Conservation (phyloP, 345 rosid genomes). For the Eucalyptus curtisii region DNA sequence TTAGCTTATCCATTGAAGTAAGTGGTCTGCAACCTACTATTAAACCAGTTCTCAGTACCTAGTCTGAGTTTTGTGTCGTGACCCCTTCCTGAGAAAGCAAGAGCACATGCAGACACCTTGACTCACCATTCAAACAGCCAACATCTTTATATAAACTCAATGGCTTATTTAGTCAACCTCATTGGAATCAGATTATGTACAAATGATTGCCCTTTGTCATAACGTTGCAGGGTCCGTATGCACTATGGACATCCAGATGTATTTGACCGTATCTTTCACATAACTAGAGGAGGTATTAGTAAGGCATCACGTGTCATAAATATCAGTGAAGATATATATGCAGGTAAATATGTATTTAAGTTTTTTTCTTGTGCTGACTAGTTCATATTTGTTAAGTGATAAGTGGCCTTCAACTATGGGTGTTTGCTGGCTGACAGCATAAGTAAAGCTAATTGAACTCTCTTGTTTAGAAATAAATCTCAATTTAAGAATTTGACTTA, state of each 20-base stretch:
- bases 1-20: conserved; percentile 89
- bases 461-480: neutral
- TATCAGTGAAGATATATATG: conserved; percentile 96
- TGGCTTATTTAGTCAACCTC: neutral
- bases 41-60: neutral
- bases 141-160: neutral
- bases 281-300: conserved; percentile 97
- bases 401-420: neutral
- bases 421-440: neutral
- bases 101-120: neutral
- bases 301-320: conserved; percentile 97
- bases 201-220: neutral
- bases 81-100: neutral
- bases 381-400: neutral
- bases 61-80: neutral
- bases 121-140: neutral
- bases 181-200: neutral
- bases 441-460: neutral
- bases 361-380: neutral
- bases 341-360: conserved; percentile 31
- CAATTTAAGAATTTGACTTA: neutral
- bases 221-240: conserved; percentile 81
- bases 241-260: conserved; percentile 99
- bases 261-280: conserved; percentile 89
- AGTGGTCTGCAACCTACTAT: conserved; percentile 6